These are phyloP conservation scores for Paradendryphiella salina DNA, from an alignment of 2,329 filamentous ascomycete species.

Conservation along the genomic window DNA sequence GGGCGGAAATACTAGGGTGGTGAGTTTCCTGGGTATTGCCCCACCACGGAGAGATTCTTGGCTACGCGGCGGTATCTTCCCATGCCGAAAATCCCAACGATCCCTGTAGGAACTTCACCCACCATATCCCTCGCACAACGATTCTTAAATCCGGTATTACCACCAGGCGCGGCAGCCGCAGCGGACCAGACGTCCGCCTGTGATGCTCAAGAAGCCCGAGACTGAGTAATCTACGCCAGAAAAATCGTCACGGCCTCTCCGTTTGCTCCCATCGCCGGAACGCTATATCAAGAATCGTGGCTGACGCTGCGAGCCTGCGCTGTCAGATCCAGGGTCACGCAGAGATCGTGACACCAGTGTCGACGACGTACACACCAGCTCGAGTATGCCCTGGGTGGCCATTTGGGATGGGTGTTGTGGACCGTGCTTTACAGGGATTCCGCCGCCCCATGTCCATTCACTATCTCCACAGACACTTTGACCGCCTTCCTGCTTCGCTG, in stretches of 20 bases:
- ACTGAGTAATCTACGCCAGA: constrained; percentile 33
- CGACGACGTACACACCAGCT: constrained; percentile 24
- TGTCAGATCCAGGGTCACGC: constrained; percentile 34
- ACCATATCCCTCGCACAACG: background rate
- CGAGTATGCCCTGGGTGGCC: constrained; percentile 16
- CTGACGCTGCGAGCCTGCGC: constrained; percentile 26
- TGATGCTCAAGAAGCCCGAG: constrained; percentile 17
- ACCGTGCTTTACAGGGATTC: constrained; percentile 18
- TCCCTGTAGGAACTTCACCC: background rate
- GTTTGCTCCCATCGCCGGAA: constrained; percentile 15
- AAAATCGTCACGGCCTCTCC: constrained; percentile 20
- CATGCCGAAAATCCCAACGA: background rate
- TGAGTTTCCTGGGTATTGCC: background rate
- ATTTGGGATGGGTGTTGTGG: constrained; percentile 20
- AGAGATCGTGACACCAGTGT: constrained; percentile 22
- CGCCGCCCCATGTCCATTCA: constrained; percentile 8
- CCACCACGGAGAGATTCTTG: background rate
- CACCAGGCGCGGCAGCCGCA: constrained; percentile 17
- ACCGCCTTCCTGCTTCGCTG: constrained; percentile 11
- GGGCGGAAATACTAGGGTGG: constrained; percentile 1
- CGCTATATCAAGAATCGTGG: constrained; percentile 34
- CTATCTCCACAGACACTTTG: constrained; percentile 7
- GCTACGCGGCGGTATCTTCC: background rate
- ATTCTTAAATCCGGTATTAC: constrained; percentile 3
- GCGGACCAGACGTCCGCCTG: constrained; percentile 9